Percentiles rank a stretch among this genome's conserved stretches.
Conservation (phyloP, 1,284 basidiomycete genomes). For the Cerioporus squamosus region DNA sequence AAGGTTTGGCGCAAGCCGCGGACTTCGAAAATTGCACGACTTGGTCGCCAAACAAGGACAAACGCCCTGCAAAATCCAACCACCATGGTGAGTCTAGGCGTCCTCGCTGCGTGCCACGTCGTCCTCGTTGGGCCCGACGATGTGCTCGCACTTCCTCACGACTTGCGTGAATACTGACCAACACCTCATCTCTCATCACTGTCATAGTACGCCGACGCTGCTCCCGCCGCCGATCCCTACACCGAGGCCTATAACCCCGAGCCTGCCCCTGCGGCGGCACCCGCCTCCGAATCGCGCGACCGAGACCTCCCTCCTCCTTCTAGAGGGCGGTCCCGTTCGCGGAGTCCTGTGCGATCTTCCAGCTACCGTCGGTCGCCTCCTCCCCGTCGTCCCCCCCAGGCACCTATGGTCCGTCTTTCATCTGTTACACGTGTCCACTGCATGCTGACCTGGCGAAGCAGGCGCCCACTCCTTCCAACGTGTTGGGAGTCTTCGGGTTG, state of each 20-base stretch:
- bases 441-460: conserved; percentile 52
- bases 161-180: conserved; percentile 1
- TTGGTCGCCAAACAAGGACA: conserved; percentile 33
- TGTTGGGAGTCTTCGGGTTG: conserved; percentile 95
- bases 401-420: conserved; percentile 66
- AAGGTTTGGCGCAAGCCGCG: conserved; percentile 35
- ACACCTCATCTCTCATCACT: background rate
- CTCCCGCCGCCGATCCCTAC: conserved; percentile 75
- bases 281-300: conserved; percentile 50
- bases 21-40: conserved; percentile 26
- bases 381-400: conserved; percentile 66
- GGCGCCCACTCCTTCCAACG: conserved; percentile 85
- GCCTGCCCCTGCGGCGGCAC: conserved; percentile 48
- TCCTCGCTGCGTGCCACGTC: conserved; percentile 16
- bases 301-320: conserved; percentile 39
- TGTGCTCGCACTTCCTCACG: background rate
- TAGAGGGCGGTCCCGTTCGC: conserved; percentile 74
- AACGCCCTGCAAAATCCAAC: conserved; percentile 34
- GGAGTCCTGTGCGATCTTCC: conserved; percentile 51
- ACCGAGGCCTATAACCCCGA: conserved; percentile 75
- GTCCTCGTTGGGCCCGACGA: conserved; percentile 17
- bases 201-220: conserved; percentile 64
- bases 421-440: conserved; percentile 10
- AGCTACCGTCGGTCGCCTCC: conserved; percentile 43
- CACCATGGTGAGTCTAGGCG: conserved; percentile 63